phyloP scores from a whole-genome alignment of 2,329 filamentous ascomycete genomes.

The Fusarium torreyae region DNA sequence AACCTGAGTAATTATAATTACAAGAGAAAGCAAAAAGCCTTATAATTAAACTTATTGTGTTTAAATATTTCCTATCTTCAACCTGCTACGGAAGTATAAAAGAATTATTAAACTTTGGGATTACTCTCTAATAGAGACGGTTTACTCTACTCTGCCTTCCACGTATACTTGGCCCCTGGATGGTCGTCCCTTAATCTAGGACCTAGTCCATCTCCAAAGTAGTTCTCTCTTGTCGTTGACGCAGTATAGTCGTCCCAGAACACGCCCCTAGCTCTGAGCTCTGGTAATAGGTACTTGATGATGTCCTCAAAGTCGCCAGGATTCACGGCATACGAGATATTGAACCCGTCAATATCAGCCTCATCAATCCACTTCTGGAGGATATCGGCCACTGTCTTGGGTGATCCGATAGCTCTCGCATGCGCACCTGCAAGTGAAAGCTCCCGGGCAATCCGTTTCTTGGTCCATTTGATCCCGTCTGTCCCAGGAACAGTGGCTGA shows the following conservation, averaged over 20 bases:
- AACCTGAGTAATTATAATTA: no score
- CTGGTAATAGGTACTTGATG: slow-evolving; percentile 27
- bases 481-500: background rate
- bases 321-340: slow-evolving; percentile 30
- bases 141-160: background rate
- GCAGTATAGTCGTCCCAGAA: slow-evolving; percentile 12
- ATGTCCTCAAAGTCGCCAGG: slow-evolving; percentile 34
- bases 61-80: no score
- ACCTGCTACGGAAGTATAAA: no score
- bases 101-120: no score
- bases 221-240: slow-evolving; percentile 19
- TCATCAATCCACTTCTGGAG: slow-evolving; percentile 33
- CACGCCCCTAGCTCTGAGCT: slow-evolving; percentile 16
- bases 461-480: background rate
- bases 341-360: slow-evolving; percentile 38
- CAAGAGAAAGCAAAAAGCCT: no score
- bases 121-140: no score
- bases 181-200: slow-evolving; percentile 14
- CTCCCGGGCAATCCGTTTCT: slow-evolving; percentile 55
- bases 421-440: slow-evolving; percentile 62
- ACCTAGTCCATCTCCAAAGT: slow-evolving; percentile 3
- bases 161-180: slow-evolving; percentile 17
- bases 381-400: slow-evolving; percentile 36
- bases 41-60: no score
- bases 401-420: slow-evolving; percentile 28